These are phyloP conservation scores for Teratosphaeria viscida DNA, from an alignment of 2,329 filamentous ascomycete species.

Conservation along the genomic window DNA sequence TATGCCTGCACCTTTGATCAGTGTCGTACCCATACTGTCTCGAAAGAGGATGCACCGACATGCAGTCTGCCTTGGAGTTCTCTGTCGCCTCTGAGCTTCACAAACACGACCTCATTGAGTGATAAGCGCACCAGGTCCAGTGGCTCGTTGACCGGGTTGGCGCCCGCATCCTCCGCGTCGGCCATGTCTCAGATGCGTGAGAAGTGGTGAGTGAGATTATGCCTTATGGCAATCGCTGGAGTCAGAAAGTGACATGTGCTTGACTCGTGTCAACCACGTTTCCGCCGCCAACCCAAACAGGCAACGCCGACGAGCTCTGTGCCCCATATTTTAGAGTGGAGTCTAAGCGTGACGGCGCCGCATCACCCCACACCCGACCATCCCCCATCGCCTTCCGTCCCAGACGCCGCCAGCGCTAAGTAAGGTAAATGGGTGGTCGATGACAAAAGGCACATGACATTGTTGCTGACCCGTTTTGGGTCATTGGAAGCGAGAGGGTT, in stretches of 20 bases:
- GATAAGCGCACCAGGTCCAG: constrained; percentile 91
- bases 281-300: background rate
- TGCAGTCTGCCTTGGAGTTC: constrained; percentile 93
- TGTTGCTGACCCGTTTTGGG: constrained; percentile 15
- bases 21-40: background rate
- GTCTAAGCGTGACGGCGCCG: background rate
- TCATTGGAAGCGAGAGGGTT: constrained; percentile 5
- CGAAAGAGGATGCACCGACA: constrained; percentile 39
- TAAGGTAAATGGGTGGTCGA: background rate
- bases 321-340: background rate
- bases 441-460: constrained; percentile 11
- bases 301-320: background rate
- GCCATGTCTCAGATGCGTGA: constrained; percentile 52
- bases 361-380: background rate
- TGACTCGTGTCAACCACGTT: background rate
- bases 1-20: constrained; percentile 60
- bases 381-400: background rate
- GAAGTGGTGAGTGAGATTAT: background rate
- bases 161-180: constrained; percentile 57
- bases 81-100: constrained; percentile 90
- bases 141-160: constrained; percentile 65
- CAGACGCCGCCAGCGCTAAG: background rate
- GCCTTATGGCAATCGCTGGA: background rate
- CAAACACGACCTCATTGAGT: constrained; percentile 91
- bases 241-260: background rate